Percentiles rank a stretch among this genome's conserved stretches.
Conservation (phyloP, 1,284 basidiomycete genomes). For the Naganishia cerealis region DNA sequence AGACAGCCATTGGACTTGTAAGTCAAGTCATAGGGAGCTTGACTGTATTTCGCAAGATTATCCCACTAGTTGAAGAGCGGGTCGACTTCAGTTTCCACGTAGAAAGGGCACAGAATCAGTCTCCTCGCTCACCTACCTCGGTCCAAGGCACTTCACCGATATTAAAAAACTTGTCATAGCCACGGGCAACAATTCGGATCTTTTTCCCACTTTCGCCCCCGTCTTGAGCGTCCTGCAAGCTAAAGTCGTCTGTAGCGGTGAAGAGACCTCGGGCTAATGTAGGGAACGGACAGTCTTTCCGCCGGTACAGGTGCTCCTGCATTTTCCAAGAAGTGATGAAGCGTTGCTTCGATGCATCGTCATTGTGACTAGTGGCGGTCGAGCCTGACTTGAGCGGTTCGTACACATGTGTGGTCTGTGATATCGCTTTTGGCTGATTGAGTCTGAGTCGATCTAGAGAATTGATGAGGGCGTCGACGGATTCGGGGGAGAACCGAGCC, state of each 20-base stretch:
- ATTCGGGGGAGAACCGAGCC: constrained; percentile 30
- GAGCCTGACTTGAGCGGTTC: background rate
- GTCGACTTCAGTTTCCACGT: constrained; percentile 22
- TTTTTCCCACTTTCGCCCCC: constrained; percentile 53
- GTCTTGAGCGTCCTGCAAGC: constrained; percentile 28
- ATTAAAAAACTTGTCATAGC: constrained; percentile 99
- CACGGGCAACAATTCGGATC: constrained; percentile 75
- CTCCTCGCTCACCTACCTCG: constrained; percentile 49
- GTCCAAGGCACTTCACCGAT: constrained; percentile 94
- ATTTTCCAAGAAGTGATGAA: constrained; percentile 84
- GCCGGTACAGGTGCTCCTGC: constrained; percentile 90
- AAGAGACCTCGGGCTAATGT: constrained; percentile 87
- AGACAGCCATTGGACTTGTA: constrained; percentile 98
- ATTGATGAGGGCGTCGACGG: constrained; percentile 23
- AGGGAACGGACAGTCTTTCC: constrained; percentile 83
- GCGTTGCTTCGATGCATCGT: constrained; percentile 22
- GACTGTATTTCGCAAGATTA: constrained; percentile 69
- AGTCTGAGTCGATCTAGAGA: constrained; percentile 29
- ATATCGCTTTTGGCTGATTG: constrained; percentile 30
- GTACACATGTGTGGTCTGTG: constrained; percentile 23
- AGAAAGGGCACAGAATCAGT: background rate
- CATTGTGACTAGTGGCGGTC: background rate
- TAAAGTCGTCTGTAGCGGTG: constrained; percentile 57
- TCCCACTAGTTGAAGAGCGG: constrained; percentile 65
- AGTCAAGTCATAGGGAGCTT: constrained; percentile 80